Base-by-base conservation (phyloP, 140 eudicot species). In the Cichorium intybus region DNA sequence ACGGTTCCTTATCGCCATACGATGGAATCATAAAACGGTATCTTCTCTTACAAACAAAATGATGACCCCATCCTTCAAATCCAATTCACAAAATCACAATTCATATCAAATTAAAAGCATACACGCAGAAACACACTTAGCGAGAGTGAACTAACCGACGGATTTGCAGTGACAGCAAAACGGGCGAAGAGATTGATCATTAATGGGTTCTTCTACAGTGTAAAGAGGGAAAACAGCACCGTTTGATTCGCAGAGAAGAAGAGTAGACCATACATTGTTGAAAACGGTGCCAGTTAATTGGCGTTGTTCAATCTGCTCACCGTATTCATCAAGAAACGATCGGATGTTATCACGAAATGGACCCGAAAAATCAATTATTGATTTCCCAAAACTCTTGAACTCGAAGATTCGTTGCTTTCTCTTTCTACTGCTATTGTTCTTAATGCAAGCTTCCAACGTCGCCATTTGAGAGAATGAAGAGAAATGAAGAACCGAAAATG, bases 21-120 rank as follows among this genome's bases (percentile, higher is more conserved):
- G 77, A 69, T 3, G 84, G 89, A 71, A 88, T 78, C 55, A 88
- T 56, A 37, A 88, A 77, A 37, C 88, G 87, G 54, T 85, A 88
- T 62, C 81, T 88, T 50, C 85, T 75, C 51, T 82, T 85, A 53
- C 81, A 79, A 15, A 88, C 90, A 64, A 67, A 88, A 80, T 88
- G 96, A 75, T 88, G 94, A 0, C 95, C 86, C 96, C 96, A 88
- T 28, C 96, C 96, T 88, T 58, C 72, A 79, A 17, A 46, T 41
- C 24, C 37, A 63, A 24, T 18, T 27, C 64, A 47, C 57, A 28
- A 29, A 39, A 26, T 7, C 54, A 69, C 57, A 74, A 54, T 17
- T 35, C 48, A 18, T 31, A 24, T 51, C 56, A 72, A 26, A 0
- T 7, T 24, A 17, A 61, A n/a, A n/a, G 51, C 37, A 45, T 45